phyloP scores from a whole-genome alignment of 805 yeast genomes.

The Jamesozyma lodderae region DNA sequence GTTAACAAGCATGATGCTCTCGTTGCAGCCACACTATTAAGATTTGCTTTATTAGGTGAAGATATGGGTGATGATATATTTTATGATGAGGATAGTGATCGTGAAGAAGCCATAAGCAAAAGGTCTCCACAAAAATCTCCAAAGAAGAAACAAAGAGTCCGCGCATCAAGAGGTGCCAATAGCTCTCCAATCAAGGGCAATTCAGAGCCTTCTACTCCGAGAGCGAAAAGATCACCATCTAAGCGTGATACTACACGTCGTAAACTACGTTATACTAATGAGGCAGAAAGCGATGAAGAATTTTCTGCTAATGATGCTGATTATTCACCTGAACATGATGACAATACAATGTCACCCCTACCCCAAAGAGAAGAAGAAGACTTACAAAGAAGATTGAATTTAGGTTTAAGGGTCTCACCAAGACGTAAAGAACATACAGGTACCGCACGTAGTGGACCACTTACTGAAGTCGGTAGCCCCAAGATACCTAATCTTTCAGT shows the following conservation, averaged over 20 bases:
- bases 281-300: conserved; percentile 24
- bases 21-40: conserved; percentile 75
- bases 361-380: conserved; percentile 28
- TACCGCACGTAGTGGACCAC: conserved; percentile 10
- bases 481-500: conserved; percentile 15
- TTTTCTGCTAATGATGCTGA: too few relatives aligned
- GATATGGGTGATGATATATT: conserved; percentile 22
- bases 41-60: conserved; percentile 65
- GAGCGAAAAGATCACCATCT: conserved; percentile 2
- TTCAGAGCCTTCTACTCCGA: conserved; percentile 10
- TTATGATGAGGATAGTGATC: conserved; percentile 17
- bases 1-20: conserved; percentile 72
- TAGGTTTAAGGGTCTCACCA: conserved; percentile 26
- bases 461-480: conserved; percentile 19
- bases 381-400: conserved; percentile 20
- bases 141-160: conserved; percentile 24
- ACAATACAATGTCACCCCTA: conserved; percentile 19
- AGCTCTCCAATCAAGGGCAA: conserved; percentile 16
- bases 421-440: conserved; percentile 16
- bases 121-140: conserved; percentile 29
- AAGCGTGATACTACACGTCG: conserved; percentile 14
- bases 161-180: conserved; percentile 7
- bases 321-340: conserved; percentile 13
- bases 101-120: conserved; percentile 9
- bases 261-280: conserved; percentile 20